phyloP scores from a whole-genome alignment of 495 filamentous ascomycete genomes.

The Chaetomium fimeti region DNA sequence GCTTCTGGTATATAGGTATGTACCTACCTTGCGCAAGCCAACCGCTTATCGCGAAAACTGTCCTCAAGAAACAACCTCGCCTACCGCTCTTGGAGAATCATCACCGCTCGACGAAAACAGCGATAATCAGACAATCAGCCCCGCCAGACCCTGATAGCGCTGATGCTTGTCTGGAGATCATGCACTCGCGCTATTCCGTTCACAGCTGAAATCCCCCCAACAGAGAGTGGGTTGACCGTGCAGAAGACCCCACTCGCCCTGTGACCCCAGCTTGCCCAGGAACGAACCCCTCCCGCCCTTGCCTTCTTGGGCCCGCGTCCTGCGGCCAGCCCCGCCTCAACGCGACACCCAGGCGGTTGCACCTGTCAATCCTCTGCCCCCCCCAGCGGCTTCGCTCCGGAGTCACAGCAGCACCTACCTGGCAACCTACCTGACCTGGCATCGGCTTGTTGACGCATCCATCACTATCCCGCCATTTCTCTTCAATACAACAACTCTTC shows the following conservation, averaged over 20 bases:
- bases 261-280: slow-evolving; percentile 12
- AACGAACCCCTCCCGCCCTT: slow-evolving; percentile 14
- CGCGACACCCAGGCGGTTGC: slow-evolving; percentile 18
- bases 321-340: slow-evolving; percentile 20
- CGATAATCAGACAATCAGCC: slow-evolving; percentile 21
- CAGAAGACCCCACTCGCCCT: slow-evolving; percentile 3
- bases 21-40: background rate
- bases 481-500: slow-evolving; percentile 3
- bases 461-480: slow-evolving; percentile 9
- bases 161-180: slow-evolving; percentile 14
- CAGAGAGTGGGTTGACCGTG: background rate
- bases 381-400: slow-evolving; percentile 15
- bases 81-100: background rate
- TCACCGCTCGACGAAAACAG: slow-evolving; percentile 3
- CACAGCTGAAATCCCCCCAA: slow-evolving; percentile 17
- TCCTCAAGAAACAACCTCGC: background rate
- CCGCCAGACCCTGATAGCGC: slow-evolving; percentile 15
- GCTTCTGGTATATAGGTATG: background rate
- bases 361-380: slow-evolving; percentile 13
- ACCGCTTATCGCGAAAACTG: background rate
- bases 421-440: too few relatives aligned
- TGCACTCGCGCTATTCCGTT: slow-evolving; percentile 22
- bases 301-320: slow-evolving; percentile 13
- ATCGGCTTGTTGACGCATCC: background rate
- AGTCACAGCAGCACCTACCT: slow-evolving; percentile 9